Evolutionary conservation across 2,329 filamentous ascomycete genomes (phyloP).

Genomic region (Didymella pinodella): DNA sequence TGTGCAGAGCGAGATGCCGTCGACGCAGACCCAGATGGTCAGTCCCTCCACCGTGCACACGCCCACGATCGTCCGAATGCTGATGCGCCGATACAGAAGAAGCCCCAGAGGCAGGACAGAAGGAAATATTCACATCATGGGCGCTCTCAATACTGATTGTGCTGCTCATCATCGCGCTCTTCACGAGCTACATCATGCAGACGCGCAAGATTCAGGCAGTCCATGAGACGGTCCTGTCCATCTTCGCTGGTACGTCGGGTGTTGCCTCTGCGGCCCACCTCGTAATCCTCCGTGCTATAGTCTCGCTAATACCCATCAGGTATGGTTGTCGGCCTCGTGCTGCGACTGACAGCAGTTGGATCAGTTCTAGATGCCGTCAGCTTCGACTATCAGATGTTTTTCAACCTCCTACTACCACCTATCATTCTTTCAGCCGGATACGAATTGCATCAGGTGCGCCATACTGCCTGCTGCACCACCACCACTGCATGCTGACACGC

Average conservation of each 20-base stretch:
- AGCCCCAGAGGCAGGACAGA: slow-evolving; percentile 78
- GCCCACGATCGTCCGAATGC: slow-evolving; percentile 31
- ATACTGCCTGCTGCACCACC: not conserved
- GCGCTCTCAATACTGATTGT: slow-evolving; percentile 96
- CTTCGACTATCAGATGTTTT: slow-evolving; percentile 99
- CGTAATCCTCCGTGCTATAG: slow-evolving; percentile 30
- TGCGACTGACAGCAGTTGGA: slow-evolving; percentile 80
- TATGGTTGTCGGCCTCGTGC: slow-evolving; percentile 91
- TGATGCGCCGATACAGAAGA: slow-evolving; percentile 62
- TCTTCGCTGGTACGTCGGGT: slow-evolving; percentile 78
- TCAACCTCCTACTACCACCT: slow-evolving; percentile 96
- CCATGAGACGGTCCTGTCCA: slow-evolving; percentile 97
- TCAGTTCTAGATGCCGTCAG: slow-evolving; percentile 90
- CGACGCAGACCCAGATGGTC: slow-evolving; percentile 58
- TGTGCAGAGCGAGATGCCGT: slow-evolving; percentile 54
- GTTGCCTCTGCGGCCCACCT: slow-evolving; percentile 23
- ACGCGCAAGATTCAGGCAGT: slow-evolving; percentile 97
- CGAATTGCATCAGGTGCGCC: slow-evolving; percentile 81
- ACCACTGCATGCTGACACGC: slow-evolving; percentile 6
- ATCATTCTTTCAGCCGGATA: slow-evolving; percentile 98
- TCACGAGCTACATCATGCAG: slow-evolving; percentile 96
- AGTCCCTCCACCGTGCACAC: slow-evolving; percentile 31
- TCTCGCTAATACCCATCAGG: slow-evolving; percentile 61
- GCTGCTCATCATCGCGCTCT: slow-evolving; percentile 91
- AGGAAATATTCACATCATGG: slow-evolving; percentile 96